Conservation (phyloP, 1,284 basidiomycete genomes). For the Malassezia sympodialis region DNA sequence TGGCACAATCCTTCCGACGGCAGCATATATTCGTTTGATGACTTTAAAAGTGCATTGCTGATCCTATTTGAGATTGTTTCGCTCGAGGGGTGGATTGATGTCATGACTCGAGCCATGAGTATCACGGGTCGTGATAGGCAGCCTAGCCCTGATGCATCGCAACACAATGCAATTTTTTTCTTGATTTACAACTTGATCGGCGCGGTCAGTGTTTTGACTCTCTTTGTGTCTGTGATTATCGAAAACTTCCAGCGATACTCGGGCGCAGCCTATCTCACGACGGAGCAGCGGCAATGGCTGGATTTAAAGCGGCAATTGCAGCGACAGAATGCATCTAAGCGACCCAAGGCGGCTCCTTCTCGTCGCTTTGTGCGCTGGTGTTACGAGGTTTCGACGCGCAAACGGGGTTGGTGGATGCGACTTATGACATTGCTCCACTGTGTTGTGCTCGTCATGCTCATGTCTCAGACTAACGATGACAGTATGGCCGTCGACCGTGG, state of each 20-base stretch:
- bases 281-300: conserved; percentile 88
- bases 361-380: conserved; percentile 69
- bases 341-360: conserved; percentile 59
- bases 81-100: conserved; percentile 85
- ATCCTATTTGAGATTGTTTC: conserved; percentile 96
- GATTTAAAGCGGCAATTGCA: conserved; percentile 80
- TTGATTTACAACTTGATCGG: conserved; percentile 85
- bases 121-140: conserved; percentile 57
- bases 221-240: conserved; percentile 70
- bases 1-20: conserved; percentile 80
- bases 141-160: conserved; percentile 32
- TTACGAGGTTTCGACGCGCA: conserved; percentile 75
- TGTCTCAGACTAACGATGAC: conserved; percentile 70
- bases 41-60: conserved; percentile 70
- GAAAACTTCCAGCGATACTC: conserved; percentile 77
- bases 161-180: conserved; percentile 71
- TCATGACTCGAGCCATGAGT: conserved; percentile 71
- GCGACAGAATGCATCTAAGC: conserved; percentile 73
- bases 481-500: conserved; percentile 56
- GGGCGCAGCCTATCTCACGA: conserved; percentile 63
- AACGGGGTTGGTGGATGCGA: conserved; percentile 87
- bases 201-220: conserved; percentile 61
- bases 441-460: conserved; percentile 72
- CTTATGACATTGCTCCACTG: conserved; percentile 72
- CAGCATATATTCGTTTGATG: conserved; percentile 82